Base-by-base conservation (phyloP, 768 basidiomycete species). In the Ramaria rubella region DNA sequence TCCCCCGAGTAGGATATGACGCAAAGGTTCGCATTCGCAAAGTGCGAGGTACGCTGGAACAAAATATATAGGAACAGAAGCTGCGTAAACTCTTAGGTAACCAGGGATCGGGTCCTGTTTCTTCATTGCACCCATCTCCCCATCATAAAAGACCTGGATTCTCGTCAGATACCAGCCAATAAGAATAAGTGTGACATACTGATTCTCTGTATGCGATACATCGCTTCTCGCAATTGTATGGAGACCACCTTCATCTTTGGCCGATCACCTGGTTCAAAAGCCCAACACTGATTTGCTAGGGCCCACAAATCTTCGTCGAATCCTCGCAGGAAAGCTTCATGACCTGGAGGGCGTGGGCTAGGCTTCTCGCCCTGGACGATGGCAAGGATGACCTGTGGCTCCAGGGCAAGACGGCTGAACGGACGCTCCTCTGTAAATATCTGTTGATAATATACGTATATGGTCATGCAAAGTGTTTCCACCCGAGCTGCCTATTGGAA, bases 281-380 rank as follows among this genome's bases (percentile, higher is more conserved):
- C 49, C 49, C 49, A 50, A 27, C 49, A 50, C 21, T n/a, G 26
- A 21, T 29, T 27, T n/a, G 49, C 30, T 15, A 50, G 27, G 11
- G 24, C 49, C 49, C 49, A 50, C 14, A 50, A 27, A 50, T 50
- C 24, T 29, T 50, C 49, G 21, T 50, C 49, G 49, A 50, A 50
- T 21, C 49, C 49, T 50, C 49, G 24, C 15, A n/a, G 15, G 26
- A 50, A 27, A 14, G 49, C 49, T 33, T 50, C 49, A 29, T 29
- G 23, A 9, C 49, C 30, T 14, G 49, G 49, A 11, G 49, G 49
- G 15, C 30, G 24, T 4, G 27, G 49, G 21, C 49, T 50, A 17
- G 49, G 49, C 21, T 50, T 50, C 23, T 50, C 21, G 24, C 49
- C 26, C 6, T 33, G 49, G 15, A 33, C 49, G 14, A 50, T 50